phyloP scores from a whole-genome alignment of 2,329 filamentous ascomycete species.

The Monilinia laxa region DNA sequence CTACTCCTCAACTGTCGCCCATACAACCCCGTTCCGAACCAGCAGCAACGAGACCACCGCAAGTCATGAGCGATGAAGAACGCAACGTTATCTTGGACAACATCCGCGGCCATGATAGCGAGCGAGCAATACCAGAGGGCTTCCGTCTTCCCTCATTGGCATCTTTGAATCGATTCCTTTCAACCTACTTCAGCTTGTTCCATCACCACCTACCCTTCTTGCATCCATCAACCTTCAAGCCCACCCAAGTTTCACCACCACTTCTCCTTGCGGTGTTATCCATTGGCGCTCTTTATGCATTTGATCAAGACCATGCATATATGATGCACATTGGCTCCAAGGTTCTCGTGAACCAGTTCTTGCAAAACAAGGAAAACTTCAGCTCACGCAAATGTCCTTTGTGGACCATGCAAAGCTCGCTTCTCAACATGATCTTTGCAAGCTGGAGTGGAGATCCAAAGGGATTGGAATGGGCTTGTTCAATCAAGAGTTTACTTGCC shows the following conservation, averaged over 20 bases:
- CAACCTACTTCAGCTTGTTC: constrained; percentile 95
- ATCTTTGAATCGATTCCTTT: constrained; percentile 86
- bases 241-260: constrained; percentile 75
- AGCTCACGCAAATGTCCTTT: constrained; percentile 95
- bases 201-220: constrained; percentile 96
- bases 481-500: constrained; percentile 94
- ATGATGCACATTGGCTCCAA: constrained; percentile 97
- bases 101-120: constrained; percentile 76
- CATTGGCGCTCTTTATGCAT: constrained; percentile 93
- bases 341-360: constrained; percentile 92
- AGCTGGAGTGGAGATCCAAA: constrained; percentile 99
- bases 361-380: constrained; percentile 98
- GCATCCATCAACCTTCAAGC: constrained; percentile 86
- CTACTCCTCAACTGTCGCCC: constrained; percentile 72
- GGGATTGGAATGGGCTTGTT: constrained; percentile 97
- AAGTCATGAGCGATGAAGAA: constrained; percentile 81
- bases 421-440: constrained; percentile 98
- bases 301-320: constrained; percentile 95
- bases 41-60: constrained; percentile 64
- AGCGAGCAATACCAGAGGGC: constrained; percentile 79
- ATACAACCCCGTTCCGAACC: constrained; percentile 60
- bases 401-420: constrained; percentile 96
- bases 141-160: constrained; percentile 82
- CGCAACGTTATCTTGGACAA: constrained; percentile 82
- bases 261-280: constrained; percentile 87